phyloP scores from a whole-genome alignment of 2,329 filamentous ascomycete genomes.

The Beauveria caledonica region DNA sequence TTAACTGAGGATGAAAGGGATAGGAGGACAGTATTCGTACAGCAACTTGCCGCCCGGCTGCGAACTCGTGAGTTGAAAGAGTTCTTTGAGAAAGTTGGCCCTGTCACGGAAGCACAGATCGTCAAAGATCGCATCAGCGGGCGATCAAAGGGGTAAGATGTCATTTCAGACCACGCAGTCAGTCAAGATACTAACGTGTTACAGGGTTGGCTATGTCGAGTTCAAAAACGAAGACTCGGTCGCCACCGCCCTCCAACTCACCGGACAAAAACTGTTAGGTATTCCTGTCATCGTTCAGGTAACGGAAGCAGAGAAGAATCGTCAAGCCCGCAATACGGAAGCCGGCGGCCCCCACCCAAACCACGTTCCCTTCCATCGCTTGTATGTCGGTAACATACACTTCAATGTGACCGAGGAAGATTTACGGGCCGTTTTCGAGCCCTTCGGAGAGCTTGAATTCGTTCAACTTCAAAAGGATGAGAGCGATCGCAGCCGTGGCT shows the following conservation, averaged over 20 bases:
- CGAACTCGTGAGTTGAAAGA: constrained; percentile 85
- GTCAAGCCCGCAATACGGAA: constrained; percentile 81
- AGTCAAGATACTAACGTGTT: constrained; percentile 27
- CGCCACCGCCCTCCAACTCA: constrained; percentile 88
- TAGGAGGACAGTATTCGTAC: constrained; percentile 93
- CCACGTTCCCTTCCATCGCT: constrained; percentile 88
- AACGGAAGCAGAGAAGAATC: constrained; percentile 98
- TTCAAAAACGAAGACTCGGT: constrained; percentile 96
- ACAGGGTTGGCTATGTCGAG: constrained; percentile 96
- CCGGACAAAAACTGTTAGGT: constrained; percentile 95
- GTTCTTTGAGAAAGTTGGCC: constrained; percentile 92
- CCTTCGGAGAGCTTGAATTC: constrained; percentile 95
- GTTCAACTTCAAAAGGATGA: constrained; percentile 97
- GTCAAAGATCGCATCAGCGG: constrained; percentile 96
- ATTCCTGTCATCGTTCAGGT: constrained; percentile 98
- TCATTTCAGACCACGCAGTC: constrained; percentile 5
- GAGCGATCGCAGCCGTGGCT: constrained; percentile 79
- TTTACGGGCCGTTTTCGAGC: constrained; percentile 91
- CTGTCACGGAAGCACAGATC: constrained; percentile 95
- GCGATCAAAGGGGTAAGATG: constrained; percentile 85
- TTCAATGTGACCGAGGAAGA: constrained; percentile 98
- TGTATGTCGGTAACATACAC: constrained; percentile 98
- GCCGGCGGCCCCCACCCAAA: constrained; percentile 61
- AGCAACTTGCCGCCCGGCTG: constrained; percentile 90
- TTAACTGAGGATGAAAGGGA: constrained; percentile 94